Conservation (phyloP, 805 yeast species). For the Lachancea sp. region DNA sequence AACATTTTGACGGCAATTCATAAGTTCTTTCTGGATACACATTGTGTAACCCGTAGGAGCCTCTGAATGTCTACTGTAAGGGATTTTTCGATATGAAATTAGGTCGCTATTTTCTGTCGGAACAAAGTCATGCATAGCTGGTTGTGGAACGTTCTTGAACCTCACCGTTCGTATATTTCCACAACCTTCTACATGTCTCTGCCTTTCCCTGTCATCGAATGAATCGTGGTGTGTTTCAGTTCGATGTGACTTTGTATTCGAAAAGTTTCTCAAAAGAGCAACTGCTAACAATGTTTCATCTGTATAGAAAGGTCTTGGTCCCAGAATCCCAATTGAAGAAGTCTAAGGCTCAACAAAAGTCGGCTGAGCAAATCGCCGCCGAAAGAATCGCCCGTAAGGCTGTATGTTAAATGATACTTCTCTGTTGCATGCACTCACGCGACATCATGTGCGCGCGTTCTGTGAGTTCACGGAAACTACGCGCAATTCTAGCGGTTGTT, state of each 20-base stretch:
- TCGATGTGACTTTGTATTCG: constrained; percentile 33
- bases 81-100: constrained; percentile 20
- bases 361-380: constrained; percentile 71
- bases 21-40: too few species aligned
- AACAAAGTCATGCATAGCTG: constrained; percentile 24
- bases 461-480: constrained; percentile 17
- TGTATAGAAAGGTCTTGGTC: constrained; percentile 38
- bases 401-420: constrained; percentile 47
- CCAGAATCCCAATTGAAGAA: constrained; percentile 88
- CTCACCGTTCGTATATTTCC: constrained; percentile 7
- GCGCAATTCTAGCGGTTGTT: not conserved
- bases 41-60: not conserved
- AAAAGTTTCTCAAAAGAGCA: not conserved
- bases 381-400: constrained; percentile 71
- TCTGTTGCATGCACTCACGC: not conserved
- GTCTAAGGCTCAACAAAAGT: constrained; percentile 71
- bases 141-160: constrained; percentile 5
- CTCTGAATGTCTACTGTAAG: constrained; percentile 19
- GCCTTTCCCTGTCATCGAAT: constrained; percentile 36
- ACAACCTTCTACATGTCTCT: constrained; percentile 29
- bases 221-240: constrained; percentile 36
- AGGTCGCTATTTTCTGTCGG: constrained; percentile 2
- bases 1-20: not conserved
- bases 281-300: constrained; percentile 3
- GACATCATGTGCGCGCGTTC: not conserved